phyloP scores from a whole-genome alignment of 2,329 filamentous ascomycete species.

The Clonostachys byssicola region DNA sequence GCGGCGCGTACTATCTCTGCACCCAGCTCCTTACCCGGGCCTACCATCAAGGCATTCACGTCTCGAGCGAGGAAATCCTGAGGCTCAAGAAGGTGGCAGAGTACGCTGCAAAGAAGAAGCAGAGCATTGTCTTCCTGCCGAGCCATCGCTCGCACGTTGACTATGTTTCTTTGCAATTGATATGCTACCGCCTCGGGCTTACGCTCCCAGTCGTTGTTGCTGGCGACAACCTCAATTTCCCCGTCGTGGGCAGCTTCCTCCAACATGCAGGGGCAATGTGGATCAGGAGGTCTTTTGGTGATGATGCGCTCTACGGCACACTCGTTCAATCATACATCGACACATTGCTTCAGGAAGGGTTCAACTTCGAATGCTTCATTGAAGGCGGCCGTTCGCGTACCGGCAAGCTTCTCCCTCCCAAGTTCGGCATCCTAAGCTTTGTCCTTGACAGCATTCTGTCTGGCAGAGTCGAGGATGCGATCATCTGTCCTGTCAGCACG shows the following conservation, averaged over 20 bases:
- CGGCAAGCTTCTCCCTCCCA: constrained; percentile 88
- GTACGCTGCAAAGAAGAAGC: constrained; percentile 78
- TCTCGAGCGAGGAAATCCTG: constrained; percentile 89
- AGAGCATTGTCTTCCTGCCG: constrained; percentile 93
- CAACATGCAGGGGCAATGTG: constrained; percentile 98
- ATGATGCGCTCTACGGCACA: constrained; percentile 84
- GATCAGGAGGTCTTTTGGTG: constrained; percentile 88
- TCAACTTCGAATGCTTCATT: constrained; percentile 96
- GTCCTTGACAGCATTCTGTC: constrained; percentile 87
- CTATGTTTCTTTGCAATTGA: constrained; percentile 90
- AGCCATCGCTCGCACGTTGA: constrained; percentile 95
- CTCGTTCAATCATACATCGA: constrained; percentile 97
- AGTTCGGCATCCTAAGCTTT: constrained; percentile 92
- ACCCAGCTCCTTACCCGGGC: constrained; percentile 88
- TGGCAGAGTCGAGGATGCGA: constrained; percentile 81
- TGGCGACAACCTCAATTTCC: constrained; percentile 95
- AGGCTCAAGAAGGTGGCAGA: constrained; percentile 78
- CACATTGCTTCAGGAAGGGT: constrained; percentile 82
- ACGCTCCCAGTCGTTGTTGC: constrained; percentile 88
- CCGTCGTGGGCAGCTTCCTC: constrained; percentile 81
- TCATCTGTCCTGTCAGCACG: constrained; percentile 93
- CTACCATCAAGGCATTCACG: constrained; percentile 96
- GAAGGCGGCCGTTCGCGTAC: constrained; percentile 91
- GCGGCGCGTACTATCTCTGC: constrained; percentile 82
- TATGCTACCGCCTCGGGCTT: constrained; percentile 90